Evolutionary conservation across 1,284 basidiomycete species (phyloP).

Genomic region (Trichosporon sp.): DNA sequence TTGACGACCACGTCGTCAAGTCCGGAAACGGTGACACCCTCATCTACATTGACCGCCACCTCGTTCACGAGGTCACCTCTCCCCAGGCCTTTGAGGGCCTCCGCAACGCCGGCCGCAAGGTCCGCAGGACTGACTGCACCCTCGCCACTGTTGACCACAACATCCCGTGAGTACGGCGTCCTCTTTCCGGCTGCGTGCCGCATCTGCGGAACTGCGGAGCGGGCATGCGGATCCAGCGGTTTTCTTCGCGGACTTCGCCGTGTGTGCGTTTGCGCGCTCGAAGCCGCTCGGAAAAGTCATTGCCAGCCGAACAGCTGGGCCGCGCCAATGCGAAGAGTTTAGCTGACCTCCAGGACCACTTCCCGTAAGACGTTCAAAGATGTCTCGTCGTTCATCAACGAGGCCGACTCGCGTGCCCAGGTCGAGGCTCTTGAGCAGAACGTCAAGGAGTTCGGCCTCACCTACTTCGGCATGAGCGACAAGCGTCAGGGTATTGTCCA

Average conservation of each 20-base stretch:
- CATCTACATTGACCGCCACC: constrained; percentile 93
- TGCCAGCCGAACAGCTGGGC: neutral
- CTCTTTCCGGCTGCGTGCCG: neutral
- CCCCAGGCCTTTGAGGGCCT: constrained; percentile 96
- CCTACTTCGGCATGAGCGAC: constrained; percentile 92
- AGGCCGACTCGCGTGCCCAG: constrained; percentile 90
- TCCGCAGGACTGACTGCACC: constrained; percentile 89
- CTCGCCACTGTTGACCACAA: constrained; percentile 95
- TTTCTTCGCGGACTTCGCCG: neutral
- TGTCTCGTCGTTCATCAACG: constrained; percentile 76
- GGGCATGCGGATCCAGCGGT: neutral
- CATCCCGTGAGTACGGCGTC: constrained; percentile 71
- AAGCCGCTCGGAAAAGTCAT: constrained; percentile 5
- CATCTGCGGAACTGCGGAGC: neutral
- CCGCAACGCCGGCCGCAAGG: constrained; percentile 77
- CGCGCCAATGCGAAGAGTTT: neutral
- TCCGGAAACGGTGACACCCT: constrained; percentile 82
- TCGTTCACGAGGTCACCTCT: constrained; percentile 94
- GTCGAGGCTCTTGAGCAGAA: constrained; percentile 88
- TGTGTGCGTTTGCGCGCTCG: neutral
- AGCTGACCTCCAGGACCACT: constrained; percentile 63
- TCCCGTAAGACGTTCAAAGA: constrained; percentile 83
- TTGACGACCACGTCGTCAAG: constrained; percentile 87
- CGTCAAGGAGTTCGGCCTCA: constrained; percentile 91
- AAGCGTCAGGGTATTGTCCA: constrained; percentile 93